Evolutionary conservation across 805 yeast genomes (phyloP), one percentile per base, ranked within the genome.

Genomic region (Blastobotrys attinorum): DNA sequence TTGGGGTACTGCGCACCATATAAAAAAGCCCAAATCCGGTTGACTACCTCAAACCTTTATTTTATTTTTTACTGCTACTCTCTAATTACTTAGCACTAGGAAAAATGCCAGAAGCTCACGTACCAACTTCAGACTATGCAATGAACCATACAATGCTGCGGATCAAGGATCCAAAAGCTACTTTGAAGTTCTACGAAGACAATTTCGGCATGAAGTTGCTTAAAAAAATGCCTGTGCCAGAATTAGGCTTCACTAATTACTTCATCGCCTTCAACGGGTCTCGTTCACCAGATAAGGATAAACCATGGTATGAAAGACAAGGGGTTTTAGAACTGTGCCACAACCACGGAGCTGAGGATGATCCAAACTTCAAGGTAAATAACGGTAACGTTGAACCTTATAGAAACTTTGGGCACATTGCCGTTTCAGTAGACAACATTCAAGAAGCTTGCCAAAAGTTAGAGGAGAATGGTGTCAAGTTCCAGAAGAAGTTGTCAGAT

Each of bases 361-460:
- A 78, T 51, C 64, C 69, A 1, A 61, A 65, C 6, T 87, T 70
- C 65, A 70, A 64, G 47, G 63, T 82, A 39, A 82, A 76, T 66
- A 83, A 81, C 58, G 98, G 98, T 47, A 90, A 92, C 61, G 77
- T 72, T 6, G 87, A 81, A 42, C 90, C 94, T 32, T 70, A 77
- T 61, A 75, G 90, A 52, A 97, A 98, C 0, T 90, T 89, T 59
- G 98, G 98, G 18, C 98, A 90, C 65, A 79, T 88, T 47, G 87
- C 96, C 64, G 66, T 90, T 52, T 73, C 95, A 1, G 96, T 89
- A 13, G 85, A 86, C 53, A 81, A 89, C 65, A 76, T 90, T 45
- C 78, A 65, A 43, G 73, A 60, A 8, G 67, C 79, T 4, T 87
- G 90, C 62, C 65, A 66, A 33, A 61, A 67, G 22, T 69, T 90